phyloP scores from a whole-genome alignment of 176 grass and related monocot species.

The Saccharum spontaneum region DNA sequence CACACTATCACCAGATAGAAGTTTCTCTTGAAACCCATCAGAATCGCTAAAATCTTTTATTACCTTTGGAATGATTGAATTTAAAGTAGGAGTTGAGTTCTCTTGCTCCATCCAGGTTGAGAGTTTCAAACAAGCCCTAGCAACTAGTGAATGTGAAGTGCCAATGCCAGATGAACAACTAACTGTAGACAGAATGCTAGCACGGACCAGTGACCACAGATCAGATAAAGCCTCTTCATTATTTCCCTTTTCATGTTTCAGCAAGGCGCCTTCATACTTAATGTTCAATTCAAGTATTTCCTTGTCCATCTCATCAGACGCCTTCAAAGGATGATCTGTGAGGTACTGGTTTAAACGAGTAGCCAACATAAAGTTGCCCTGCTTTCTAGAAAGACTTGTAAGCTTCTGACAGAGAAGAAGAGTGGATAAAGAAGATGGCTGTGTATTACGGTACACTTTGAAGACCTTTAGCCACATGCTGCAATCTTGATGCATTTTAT shows the following conservation, averaged over 20 bases:
- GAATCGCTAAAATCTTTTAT: constrained; percentile 56
- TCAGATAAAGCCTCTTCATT: constrained; percentile 69
- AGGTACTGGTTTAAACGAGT: constrained; percentile 77
- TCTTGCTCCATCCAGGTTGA: constrained; percentile 73
- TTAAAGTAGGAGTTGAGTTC: constrained; percentile 44
- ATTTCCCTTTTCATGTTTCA: constrained; percentile 76
- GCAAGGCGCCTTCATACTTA: constrained; percentile 82
- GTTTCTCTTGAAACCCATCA: constrained; percentile 33
- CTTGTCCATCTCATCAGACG: constrained; percentile 47
- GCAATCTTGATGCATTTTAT: constrained; percentile 74
- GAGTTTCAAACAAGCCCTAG: constrained; percentile 95
- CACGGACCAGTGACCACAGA: constrained; percentile 74
- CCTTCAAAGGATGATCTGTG: constrained; percentile 55
- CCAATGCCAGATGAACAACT: constrained; percentile 43
- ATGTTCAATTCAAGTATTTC: constrained; percentile 75
- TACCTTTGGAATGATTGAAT: constrained; percentile 58
- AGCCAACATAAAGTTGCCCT: constrained; percentile 86
- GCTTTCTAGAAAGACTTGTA: constrained; percentile 79
- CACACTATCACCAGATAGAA: constrained; percentile 36
- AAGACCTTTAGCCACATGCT: constrained; percentile 89
- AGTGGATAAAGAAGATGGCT: constrained; percentile 70
- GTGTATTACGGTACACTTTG: constrained; percentile 69
- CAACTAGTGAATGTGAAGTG: constrained; percentile 59
- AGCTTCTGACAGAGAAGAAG: constrained; percentile 77
- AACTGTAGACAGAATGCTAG: constrained; percentile 48